phyloP scores from a whole-genome alignment of 495 filamentous ascomycete genomes.

The Thozetella sp. region DNA sequence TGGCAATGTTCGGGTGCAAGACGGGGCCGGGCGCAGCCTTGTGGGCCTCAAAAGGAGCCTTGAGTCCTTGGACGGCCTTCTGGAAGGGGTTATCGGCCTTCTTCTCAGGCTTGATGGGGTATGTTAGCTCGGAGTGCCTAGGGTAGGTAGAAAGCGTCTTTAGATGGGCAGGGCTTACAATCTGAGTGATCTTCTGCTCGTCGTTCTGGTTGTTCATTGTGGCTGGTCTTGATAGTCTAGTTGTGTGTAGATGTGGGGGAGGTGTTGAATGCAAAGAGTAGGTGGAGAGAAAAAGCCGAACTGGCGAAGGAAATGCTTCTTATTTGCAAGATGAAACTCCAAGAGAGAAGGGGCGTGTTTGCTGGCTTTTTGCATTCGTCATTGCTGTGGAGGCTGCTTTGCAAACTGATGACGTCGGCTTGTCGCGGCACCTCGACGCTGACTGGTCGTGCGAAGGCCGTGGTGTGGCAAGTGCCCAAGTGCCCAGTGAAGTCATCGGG shows the following conservation, averaged over 20 bases:
- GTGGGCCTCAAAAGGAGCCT: background rate
- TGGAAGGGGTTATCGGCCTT: background rate
- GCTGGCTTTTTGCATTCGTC: background rate
- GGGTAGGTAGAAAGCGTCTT: too few relatives aligned
- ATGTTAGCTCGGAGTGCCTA: too few relatives aligned
- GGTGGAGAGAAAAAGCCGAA: background rate
- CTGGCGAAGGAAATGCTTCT: too few relatives aligned
- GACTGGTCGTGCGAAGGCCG: background rate
- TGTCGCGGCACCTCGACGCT: background rate
- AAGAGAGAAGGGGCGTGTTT: background rate
- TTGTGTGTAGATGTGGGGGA: too few relatives aligned
- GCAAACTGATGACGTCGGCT: background rate
- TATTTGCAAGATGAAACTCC: too few relatives aligned
- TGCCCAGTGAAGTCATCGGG: too few relatives aligned
- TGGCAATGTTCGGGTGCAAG: background rate
- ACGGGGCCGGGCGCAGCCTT: background rate
- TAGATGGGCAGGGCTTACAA: background rate
- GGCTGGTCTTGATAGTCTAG: background rate
- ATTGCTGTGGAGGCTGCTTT: background rate
- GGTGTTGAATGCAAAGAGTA: too few relatives aligned
- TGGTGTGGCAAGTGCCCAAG: background rate
- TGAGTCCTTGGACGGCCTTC: background rate
- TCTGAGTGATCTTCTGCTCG: constrained; percentile 1
- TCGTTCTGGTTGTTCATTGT: background rate
- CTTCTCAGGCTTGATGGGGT: background rate